Percentiles rank a stretch among this genome's conserved stretches.
phyloP scores from a whole-genome alignment of 2,329 filamentous ascomycete species.

The Xylaria hypoxylon region DNA sequence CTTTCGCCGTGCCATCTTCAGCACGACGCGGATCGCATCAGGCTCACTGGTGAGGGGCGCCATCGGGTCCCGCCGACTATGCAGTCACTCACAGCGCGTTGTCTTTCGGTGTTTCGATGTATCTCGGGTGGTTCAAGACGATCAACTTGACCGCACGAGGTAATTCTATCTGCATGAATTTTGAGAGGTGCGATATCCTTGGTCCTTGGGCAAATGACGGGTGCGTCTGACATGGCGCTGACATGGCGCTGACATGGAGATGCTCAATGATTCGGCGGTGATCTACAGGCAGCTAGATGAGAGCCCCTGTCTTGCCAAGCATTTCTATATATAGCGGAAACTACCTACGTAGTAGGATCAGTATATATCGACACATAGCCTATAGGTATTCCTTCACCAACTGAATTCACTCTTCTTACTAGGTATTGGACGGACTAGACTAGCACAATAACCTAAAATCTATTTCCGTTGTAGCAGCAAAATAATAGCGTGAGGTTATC shows the following conservation, averaged over 20 bases:
- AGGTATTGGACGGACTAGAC: too few relatives aligned
- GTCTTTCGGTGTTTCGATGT: neutral
- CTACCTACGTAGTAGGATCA: too few relatives aligned
- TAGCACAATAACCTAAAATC: too few relatives aligned
- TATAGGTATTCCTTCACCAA: too few relatives aligned
- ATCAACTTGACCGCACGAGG: too few relatives aligned
- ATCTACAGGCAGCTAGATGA: constrained; percentile 6
- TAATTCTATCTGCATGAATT: neutral
- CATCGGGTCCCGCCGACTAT: constrained; percentile 52
- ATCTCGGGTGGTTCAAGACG: neutral
- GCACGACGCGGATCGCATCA: constrained; percentile 65
- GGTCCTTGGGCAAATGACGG: neutral
- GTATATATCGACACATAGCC: too few relatives aligned
- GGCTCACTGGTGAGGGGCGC: constrained; percentile 67
- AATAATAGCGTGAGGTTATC: too few relatives aligned
- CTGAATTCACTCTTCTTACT: too few relatives aligned
- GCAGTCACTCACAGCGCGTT: neutral
- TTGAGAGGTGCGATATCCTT: neutral
- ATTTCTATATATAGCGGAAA: constrained; percentile 10
- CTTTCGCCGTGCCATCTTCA: constrained; percentile 64
- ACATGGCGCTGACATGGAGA: neutral
- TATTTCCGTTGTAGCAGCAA: too few relatives aligned
- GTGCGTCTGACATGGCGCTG: too few relatives aligned
- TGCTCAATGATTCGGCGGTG: neutral
- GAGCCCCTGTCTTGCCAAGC: constrained; percentile 9